Evolutionary conservation across 2,329 filamentous ascomycete species (phyloP), one percentile per base, ranked within the genome.

Genomic region (Torrubiella hemipterigena): DNA sequence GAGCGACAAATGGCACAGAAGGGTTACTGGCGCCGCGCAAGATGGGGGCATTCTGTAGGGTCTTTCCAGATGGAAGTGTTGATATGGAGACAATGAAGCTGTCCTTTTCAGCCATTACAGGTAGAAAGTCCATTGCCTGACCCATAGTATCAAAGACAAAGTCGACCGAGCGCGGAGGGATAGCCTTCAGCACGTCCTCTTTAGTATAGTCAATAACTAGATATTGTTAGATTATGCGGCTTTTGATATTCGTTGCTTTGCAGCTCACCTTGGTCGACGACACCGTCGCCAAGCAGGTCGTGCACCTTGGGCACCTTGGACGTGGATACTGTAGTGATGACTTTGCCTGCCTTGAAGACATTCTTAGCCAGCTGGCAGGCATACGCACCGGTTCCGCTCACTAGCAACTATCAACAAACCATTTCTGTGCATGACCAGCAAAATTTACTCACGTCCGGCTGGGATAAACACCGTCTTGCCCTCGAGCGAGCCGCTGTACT

Each of bases 321-420:
- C 2, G 58, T 59, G 2, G 58, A 63, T 2, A 65, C 49, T 0
- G 61, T 63, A 1, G 58, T 63, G 23, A 65, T 59, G 17, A 64
- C 58, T 30, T 58, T 61, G 13, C 49, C 51, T 3, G 57, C 61
- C 1, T 50, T 44, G 36, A 63, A 65, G 3, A 60, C 49, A 20
- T 58, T 51, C 26, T 63, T 64, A 12, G 60, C 59, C 5, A 65
- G 38, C 38, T 64, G 60, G 13, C 58, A 53, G 6, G 40, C 42
- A 27, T 37, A 43, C 6, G 36, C 29, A n/a, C 44, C 44, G 3
- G 44, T 47, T n/a, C 43, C 44, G 24, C 43, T 38, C 31, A 47
- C 40, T 43, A 17, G 5, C 15, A 13, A 13, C 3, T 29, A 9
- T 36, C 19, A n/a, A 14, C 18, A 7, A 18, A 4, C 16, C 12